Evolutionary conservation across 805 yeast species (phyloP).

Genomic region (Barnettozyma californica): DNA sequence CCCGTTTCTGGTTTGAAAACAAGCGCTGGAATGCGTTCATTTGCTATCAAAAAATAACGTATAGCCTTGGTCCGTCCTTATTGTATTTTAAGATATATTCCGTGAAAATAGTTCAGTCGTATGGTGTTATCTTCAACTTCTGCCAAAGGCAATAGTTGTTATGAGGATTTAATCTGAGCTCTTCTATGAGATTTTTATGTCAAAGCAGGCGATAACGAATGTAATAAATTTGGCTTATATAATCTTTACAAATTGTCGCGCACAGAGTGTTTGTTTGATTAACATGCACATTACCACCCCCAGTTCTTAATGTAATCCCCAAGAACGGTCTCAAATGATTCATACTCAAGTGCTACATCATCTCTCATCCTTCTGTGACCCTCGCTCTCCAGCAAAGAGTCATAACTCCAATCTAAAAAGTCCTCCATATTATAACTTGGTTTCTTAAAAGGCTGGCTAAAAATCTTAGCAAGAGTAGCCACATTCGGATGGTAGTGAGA

Average conservation of each 20-base stretch:
- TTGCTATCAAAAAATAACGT: neutral
- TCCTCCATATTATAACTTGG: conserved; percentile 87
- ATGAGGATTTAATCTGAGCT: neutral
- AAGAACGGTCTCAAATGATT: conserved; percentile 27
- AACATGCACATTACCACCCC: conserved; percentile 18
- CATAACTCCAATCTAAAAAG: conserved; percentile 87
- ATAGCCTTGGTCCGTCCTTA: no score
- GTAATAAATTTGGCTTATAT: neutral
- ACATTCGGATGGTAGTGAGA: conserved; percentile 93
- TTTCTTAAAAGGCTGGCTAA: conserved; percentile 85
- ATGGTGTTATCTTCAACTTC: neutral
- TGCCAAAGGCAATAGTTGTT: neutral
- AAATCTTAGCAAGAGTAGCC: conserved; percentile 83
- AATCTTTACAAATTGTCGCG: neutral
- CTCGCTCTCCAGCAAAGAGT: conserved; percentile 59
- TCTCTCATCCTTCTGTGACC: conserved; percentile 57
- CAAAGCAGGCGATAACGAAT: neutral
- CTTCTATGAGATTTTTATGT: neutral
- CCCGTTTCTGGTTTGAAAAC: neutral
- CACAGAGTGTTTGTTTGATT: neutral
- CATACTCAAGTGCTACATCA: conserved; percentile 76
- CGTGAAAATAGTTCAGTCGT: neutral
- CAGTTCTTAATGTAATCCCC: conserved; percentile 25
- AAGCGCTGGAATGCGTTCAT: conserved; percentile 1
- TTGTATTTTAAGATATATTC: no score